These are phyloP conservation scores for Dryas drummondii DNA, from an alignment of 306 rosid species.

Conservation along the genomic window DNA sequence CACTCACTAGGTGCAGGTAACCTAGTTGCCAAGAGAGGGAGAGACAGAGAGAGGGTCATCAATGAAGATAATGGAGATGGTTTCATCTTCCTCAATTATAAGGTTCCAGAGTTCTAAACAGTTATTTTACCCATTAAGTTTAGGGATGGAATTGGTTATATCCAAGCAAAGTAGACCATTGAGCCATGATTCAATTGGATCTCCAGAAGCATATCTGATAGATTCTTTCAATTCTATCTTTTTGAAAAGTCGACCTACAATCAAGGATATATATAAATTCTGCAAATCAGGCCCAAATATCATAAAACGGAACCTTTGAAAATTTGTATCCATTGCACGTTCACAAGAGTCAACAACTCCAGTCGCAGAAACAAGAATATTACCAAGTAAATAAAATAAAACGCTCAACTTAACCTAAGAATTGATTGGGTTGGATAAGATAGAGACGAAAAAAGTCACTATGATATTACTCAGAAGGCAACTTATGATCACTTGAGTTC, in stretches of 20 bases:
- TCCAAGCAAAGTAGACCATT: constrained; percentile 83
- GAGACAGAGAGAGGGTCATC: constrained; percentile 7
- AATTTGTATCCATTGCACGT: not conserved
- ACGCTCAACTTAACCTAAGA: not conserved
- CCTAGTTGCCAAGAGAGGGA: constrained; percentile 41
- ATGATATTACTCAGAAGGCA: not conserved
- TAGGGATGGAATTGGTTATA: constrained; percentile 68
- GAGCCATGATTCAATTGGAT: constrained; percentile 93
- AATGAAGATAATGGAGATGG: constrained; percentile 23
- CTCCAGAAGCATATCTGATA: constrained; percentile 90
- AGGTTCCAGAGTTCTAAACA: not conserved
- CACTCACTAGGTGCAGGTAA: constrained; percentile 82
- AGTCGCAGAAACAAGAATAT: not conserved
- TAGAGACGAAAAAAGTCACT: not conserved
- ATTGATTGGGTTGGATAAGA: not conserved
- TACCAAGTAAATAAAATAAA: not conserved
- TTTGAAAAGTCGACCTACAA: constrained; percentile 75
- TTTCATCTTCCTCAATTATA: constrained; percentile 9
- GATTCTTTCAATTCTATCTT: constrained; percentile 85
- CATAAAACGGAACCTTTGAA: not conserved
- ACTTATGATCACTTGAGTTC: not conserved
- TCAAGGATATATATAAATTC: constrained; percentile 13
- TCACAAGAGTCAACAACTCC: not conserved
- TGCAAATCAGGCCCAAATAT: constrained; percentile 16
- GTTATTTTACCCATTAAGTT: constrained; percentile 61